phyloP scores from a whole-genome alignment of 441 rosid species.

The Theobroma grandiflorum region DNA sequence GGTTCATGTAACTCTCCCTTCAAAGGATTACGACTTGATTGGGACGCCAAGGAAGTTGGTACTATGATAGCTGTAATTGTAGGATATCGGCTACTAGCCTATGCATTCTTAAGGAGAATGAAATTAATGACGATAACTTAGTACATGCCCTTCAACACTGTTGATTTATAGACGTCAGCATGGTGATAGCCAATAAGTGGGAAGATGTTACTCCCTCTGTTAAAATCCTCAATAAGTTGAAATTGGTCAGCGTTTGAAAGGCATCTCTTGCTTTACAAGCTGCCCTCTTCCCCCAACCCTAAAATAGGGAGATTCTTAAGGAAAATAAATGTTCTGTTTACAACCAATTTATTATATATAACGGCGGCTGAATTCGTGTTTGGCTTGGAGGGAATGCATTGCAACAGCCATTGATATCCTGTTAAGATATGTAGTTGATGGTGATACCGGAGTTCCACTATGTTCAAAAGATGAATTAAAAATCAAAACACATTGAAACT shows the following conservation, averaged over 20 bases:
- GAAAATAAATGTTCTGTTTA: not conserved
- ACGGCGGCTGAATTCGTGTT: not conserved
- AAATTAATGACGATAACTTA: slow-evolving; percentile 30
- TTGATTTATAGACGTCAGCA: not conserved
- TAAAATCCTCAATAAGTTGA: slow-evolving; percentile 1
- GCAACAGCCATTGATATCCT: not conserved
- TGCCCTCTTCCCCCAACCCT: not conserved
- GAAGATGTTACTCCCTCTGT: not conserved
- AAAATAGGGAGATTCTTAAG: not conserved
- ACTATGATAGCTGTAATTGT: slow-evolving; percentile 44
- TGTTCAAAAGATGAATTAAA: too few species aligned
- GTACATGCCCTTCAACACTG: not conserved
- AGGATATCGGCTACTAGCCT: slow-evolving; percentile 49
- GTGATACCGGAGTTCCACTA: too few species aligned
- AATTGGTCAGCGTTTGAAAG: not conserved
- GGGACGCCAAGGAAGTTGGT: slow-evolving; percentile 35
- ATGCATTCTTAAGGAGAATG: slow-evolving; percentile 44
- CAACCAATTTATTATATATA: not conserved
- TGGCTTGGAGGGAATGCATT: not conserved
- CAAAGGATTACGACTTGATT: slow-evolving; percentile 30
- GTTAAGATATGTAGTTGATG: too few species aligned
- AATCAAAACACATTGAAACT: too few species aligned
- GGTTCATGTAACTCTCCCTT: slow-evolving; percentile 29
- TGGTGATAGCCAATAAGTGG: not conserved
- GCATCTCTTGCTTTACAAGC: not conserved